Evolutionary conservation across 441 rosid species (phyloP).

Genomic region (Caryocar brasiliense): DNA sequence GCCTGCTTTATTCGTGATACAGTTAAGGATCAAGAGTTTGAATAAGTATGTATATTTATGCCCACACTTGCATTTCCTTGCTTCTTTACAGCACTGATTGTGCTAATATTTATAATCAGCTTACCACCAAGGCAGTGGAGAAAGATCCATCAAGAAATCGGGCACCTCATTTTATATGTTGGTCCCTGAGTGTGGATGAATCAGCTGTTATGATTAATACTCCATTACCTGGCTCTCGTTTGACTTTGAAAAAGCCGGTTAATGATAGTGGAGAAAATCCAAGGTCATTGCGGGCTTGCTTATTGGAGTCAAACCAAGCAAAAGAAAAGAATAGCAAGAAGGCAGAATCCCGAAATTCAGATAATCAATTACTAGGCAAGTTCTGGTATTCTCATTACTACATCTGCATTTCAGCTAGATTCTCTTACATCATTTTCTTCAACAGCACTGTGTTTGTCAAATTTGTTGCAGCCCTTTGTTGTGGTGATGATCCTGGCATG

Average conservation of each 20-base stretch:
- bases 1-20: background rate
- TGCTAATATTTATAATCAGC: conserved; percentile 28
- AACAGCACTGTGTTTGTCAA: background rate
- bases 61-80: background rate
- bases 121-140: conserved; percentile 56
- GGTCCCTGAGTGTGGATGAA: conserved; percentile 44
- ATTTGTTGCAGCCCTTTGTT: conserved; percentile 37
- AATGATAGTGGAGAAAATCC: conserved; percentile 27
- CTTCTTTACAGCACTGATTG: conserved; percentile 3
- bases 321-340: conserved; percentile 15
- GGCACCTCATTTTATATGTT: conserved; percentile 57
- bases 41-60: background rate
- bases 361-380: conserved; percentile 26
- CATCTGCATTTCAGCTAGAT: background rate
- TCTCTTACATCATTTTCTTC: background rate
- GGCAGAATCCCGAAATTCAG: conserved; percentile 8
- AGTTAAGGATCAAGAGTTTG: background rate
- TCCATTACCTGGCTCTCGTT: conserved; percentile 31
- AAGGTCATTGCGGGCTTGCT: conserved; percentile 30
- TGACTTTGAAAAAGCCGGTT: conserved; percentile 35
- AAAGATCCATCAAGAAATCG: conserved; percentile 58
- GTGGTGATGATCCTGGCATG: conserved; percentile 27
- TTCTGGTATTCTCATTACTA: conserved; percentile 3
- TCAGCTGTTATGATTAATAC: conserved; percentile 36
- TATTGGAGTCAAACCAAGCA: conserved; percentile 26